Percentiles rank a stretch among this genome's conserved stretches.
phyloP scores from a whole-genome alignment of 306 rosid species.

The Luffa acutangula region DNA sequence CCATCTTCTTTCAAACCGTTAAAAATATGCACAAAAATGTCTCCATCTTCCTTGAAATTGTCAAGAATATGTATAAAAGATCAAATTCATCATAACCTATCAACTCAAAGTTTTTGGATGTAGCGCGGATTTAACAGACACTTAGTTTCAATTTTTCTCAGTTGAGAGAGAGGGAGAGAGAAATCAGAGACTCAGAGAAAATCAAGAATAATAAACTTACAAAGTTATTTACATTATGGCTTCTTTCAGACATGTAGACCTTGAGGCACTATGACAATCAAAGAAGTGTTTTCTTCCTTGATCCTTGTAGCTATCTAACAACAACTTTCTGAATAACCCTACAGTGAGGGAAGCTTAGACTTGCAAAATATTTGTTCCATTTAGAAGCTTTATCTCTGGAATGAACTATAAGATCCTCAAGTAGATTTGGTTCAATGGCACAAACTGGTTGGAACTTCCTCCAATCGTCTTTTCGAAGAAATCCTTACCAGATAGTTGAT shows the following conservation, averaged over 20 bases:
- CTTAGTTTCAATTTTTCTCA: neutral
- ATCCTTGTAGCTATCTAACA: neutral
- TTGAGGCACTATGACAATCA: slow-evolving; percentile 3
- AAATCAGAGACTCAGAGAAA: neutral
- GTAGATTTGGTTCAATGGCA: neutral
- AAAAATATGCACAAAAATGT: neutral
- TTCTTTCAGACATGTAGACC: neutral
- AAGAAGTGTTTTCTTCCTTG: slow-evolving; percentile 3
- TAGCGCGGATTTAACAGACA: neutral
- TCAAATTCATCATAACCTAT: too few relatives aligned
- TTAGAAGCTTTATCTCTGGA: neutral
- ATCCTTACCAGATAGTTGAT: neutral
- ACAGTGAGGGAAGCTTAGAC: neutral
- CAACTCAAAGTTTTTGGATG: neutral
- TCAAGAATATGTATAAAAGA: neutral
- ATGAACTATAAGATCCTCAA: neutral
- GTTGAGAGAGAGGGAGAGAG: neutral
- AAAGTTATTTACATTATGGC: slow-evolving; percentile 2
- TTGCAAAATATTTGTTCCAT: neutral
- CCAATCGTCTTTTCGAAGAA: neutral
- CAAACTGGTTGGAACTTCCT: neutral
- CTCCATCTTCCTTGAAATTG: neutral
- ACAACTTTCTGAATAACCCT: neutral
- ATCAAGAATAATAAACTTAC: neutral
- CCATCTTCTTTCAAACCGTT: neutral